Evolutionary conservation across 768 basidiomycete species (phyloP), one percentile per base, ranked within the genome.

Genomic region (Pleurotus ostreatus): DNA sequence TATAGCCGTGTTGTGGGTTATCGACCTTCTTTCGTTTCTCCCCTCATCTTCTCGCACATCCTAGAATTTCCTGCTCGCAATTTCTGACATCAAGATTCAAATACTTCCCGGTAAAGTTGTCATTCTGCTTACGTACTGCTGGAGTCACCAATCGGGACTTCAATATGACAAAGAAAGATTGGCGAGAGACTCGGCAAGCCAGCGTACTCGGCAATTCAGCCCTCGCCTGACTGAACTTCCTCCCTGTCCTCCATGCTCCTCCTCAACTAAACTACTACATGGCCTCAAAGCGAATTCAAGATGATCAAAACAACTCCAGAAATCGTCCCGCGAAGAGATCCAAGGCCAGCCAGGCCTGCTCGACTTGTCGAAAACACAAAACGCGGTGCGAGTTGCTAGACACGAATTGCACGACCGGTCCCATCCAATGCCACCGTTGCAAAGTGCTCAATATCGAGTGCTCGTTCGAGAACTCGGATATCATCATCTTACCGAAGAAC

Each of bases 351-450:
- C 77, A 78, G 58, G 78, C 78, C 2, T 79, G 78, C 59, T 56
- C 74, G 2, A 73, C 74, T 20, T 79, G 78, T 57, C 66, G 78
- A 22, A 71, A 71, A 55, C 75, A 78, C 62, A 80, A 80, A 52
- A 78, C 76, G 34, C 74, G 78, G 9, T 79, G 79, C 61, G 79
- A 80, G 66, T 67, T 77, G 57, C 71, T 80, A 16, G 79, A 79
- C 22, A 69, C 66, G 15, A 53, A 53, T 23, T 53, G 51, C 18
- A 62, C 66, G 55, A 64, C 69, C 41, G 61, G 51, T 3, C 41
- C 57, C 11, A 62, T 74, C 20, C 74, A 76, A 39, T 80, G 78
- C 41, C 78, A 80, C 57, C 74, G 78, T 15, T 80, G 79, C 61
- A 75, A 76, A 60, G 77, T 80, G 15, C 70, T 80, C 47, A 69